Evolutionary conservation across 805 yeast species (phyloP), one percentile per base, ranked within the genome.

Genomic region (Sugiyamaella marilandica): DNA sequence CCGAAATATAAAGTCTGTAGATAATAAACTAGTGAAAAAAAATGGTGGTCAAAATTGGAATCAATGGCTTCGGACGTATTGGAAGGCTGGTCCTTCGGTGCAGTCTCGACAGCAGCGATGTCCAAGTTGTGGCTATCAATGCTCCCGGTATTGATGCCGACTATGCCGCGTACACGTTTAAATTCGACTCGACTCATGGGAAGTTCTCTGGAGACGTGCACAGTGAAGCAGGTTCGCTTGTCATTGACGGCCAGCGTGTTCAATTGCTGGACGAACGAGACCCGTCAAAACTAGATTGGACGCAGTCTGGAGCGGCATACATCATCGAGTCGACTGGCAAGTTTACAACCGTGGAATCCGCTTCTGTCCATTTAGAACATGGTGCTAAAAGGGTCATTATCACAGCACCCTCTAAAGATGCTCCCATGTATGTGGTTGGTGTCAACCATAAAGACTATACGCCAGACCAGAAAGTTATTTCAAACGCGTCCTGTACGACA

Each of bases 401-500:
- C 74, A 88, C 96, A 59, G 96, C 96, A 65, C 96, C 96, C 61
- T 88, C 96, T 51, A 76, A 82, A 66, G 95, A 88, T 67, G 96
- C 95, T 62, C 96, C 96, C 73, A 88, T 89, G 95, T 89, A 85
- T 74, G 96, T 88, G 62, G 79, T 82, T 67, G 96, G 96, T 77
- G 96, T 88, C 68, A 88, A 88, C 78, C 83, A 82, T 65, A 81
- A 82, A 61, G 76, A 81, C 65, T 89, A 86, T 81, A 82, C 83
- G 61, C 71, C 84, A 56, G 90, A 84, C 71, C 74, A 83, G 70
- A 74, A 74, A 64, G 86, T 88, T 64, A 77, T 89, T 60, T 89
- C 96, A 60, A 89, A 89, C 74, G 96, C 96, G 59, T 89, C 96
- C 48, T 88, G 96, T 80, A 88, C 96, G 71, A 88, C 96, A 69